Percentiles rank a stretch among this genome's conserved stretches.
phyloP scores from a whole-genome alignment of 768 basidiomycete genomes.

The Dictyophora rubrovolvata region DNA sequence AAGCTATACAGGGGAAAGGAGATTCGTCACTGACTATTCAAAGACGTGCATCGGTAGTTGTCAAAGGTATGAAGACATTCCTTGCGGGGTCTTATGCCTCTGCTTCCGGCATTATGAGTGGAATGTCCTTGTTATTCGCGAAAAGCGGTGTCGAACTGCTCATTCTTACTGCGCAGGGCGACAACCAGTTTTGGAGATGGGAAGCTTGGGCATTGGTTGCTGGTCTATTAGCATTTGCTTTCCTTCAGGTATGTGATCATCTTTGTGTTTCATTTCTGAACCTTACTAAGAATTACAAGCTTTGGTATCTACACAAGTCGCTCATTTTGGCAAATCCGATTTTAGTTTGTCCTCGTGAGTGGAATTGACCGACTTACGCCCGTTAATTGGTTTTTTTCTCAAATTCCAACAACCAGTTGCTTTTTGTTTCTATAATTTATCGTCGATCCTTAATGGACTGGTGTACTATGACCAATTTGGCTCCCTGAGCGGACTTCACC shows the following conservation, averaged over 20 bases:
- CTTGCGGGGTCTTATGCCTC: constrained; percentile 81
- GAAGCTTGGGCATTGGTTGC: constrained; percentile 73
- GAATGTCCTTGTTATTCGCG: constrained; percentile 88
- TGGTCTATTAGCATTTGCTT: constrained; percentile 60
- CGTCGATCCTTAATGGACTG: constrained; percentile 82
- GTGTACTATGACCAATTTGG: constrained; percentile 84
- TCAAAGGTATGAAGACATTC: constrained; percentile 38
- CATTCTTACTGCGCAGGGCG: constrained; percentile 60
- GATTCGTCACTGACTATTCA: background rate
- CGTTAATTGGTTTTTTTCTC: background rate
- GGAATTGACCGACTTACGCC: background rate
- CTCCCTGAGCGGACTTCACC: constrained; percentile 55
- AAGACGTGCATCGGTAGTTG: constrained; percentile 16
- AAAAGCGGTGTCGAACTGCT: constrained; percentile 90
- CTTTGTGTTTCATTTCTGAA: constrained; percentile 13
- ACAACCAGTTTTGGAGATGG: constrained; percentile 80
- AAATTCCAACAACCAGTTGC: constrained; percentile 44
- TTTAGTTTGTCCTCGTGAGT: constrained; percentile 74
- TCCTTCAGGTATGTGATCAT: constrained; percentile 44
- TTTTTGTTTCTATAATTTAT: constrained; percentile 92
- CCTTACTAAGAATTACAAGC: constrained; percentile 11
- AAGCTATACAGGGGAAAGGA: constrained; percentile 13
- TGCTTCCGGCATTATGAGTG: constrained; percentile 78
- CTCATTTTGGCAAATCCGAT: constrained; percentile 77
- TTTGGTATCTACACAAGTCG: constrained; percentile 77